These are phyloP conservation scores for Shiraia sp. DNA, from an alignment of 2,329 filamentous ascomycete genomes.

Conservation along the genomic window DNA sequence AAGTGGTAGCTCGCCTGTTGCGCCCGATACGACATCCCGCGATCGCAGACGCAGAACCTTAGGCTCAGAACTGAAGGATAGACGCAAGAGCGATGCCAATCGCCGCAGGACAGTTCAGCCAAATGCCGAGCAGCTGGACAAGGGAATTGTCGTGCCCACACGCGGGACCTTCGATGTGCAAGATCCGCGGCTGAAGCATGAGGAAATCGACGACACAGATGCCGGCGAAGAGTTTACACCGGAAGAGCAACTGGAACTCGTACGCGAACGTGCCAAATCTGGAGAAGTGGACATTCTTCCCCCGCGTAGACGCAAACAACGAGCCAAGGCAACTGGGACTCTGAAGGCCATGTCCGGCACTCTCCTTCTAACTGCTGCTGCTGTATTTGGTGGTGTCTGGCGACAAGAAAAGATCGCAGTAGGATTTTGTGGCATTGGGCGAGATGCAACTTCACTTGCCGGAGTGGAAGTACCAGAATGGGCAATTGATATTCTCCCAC, in stretches of 20 bases:
- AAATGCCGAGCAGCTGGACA: slow-evolving; percentile 52
- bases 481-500: slow-evolving; percentile 70
- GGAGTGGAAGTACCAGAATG: slow-evolving; percentile 73
- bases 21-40: slow-evolving; percentile 41
- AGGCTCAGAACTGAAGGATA: slow-evolving; percentile 46
- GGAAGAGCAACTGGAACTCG: slow-evolving; percentile 77
- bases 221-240: slow-evolving; percentile 92
- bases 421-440: slow-evolving; percentile 85
- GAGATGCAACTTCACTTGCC: slow-evolving; percentile 61
- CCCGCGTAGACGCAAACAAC: slow-evolving; percentile 34
- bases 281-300: slow-evolving; percentile 57
- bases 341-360: slow-evolving; percentile 70
- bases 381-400: slow-evolving; percentile 79
- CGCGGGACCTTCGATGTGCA: slow-evolving; percentile 64
- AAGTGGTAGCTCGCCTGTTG: slow-evolving; percentile 72
- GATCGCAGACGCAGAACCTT: slow-evolving; percentile 58
- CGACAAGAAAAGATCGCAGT: slow-evolving; percentile 95
- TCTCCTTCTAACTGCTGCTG: slow-evolving; percentile 70
- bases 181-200: slow-evolving; percentile 49
- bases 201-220: slow-evolving; percentile 57
- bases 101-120: slow-evolving; percentile 50
- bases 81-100: slow-evolving; percentile 48
- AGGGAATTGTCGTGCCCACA: slow-evolving; percentile 57
- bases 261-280: slow-evolving; percentile 66
- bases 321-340: slow-evolving; percentile 50